Percentiles rank a stretch among this genome's conserved stretches.
phyloP scores from a whole-genome alignment of 352 stramenopile genomes.

The Aphanomyces invadans region DNA sequence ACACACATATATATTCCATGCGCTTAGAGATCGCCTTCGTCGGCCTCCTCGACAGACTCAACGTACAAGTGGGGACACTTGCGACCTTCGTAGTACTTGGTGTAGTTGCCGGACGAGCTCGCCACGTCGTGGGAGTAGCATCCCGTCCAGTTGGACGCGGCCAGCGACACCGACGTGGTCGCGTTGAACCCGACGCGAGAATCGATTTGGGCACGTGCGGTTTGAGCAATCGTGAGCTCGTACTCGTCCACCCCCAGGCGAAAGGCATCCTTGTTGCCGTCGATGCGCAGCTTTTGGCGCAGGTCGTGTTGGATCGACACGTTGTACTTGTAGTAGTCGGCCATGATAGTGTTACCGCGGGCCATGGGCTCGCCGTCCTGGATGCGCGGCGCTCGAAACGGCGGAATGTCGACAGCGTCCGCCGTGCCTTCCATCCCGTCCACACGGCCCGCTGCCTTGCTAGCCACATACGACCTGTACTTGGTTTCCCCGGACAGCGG shows the following conservation, averaged over 20 bases:
- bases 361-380: background rate
- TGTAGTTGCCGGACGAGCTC: conserved; percentile 25
- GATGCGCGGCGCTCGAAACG: conserved; percentile 20
- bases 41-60: background rate
- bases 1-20: background rate
- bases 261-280: conserved; percentile 23
- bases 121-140: conserved; percentile 33
- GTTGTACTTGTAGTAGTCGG: conserved; percentile 18
- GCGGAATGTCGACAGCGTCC: conserved; percentile 32
- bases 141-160: conserved; percentile 26
- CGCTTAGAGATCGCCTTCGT: background rate
- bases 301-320: conserved; percentile 43
- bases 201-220: conserved; percentile 31
- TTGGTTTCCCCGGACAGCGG: conserved; percentile 39
- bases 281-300: conserved; percentile 25
- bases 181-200: conserved; percentile 37
- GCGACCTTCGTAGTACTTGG: conserved; percentile 23
- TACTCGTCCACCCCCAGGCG: conserved; percentile 28
- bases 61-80: background rate
- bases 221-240: conserved; percentile 30
- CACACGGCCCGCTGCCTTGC: background rate
- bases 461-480: conserved; percentile 32
- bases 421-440: background rate
- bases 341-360: background rate
- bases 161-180: conserved; percentile 28